Conservation (phyloP, 352 stramenopile species). For the Phytophthora niederhauseri region DNA sequence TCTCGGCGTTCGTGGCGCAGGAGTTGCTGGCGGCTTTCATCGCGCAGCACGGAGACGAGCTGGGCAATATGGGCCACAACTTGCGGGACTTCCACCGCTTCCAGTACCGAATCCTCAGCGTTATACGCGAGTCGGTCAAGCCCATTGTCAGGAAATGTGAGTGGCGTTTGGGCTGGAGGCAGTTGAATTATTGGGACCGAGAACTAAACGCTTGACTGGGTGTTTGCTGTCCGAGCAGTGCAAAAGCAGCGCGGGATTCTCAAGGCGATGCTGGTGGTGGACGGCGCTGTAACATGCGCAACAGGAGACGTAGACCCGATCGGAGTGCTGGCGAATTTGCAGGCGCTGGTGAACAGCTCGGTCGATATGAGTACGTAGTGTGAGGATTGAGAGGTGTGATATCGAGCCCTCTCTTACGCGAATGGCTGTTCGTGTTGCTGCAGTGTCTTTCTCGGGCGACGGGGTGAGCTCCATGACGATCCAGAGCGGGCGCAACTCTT, state of each 20-base stretch:
- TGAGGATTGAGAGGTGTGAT: too few relatives aligned
- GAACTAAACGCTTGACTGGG: constrained; percentile 11
- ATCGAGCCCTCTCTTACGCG: not conserved
- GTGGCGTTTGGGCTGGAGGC: constrained; percentile 14
- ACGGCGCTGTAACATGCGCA: constrained; percentile 79
- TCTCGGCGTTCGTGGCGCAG: constrained; percentile 88
- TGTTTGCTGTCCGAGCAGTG: constrained; percentile 45
- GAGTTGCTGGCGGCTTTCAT: constrained; percentile 90
- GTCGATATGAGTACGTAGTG: constrained; percentile 78
- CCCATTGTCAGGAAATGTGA: constrained; percentile 86
- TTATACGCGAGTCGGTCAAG: constrained; percentile 86
- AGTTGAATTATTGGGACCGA: not conserved
- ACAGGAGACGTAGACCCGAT: constrained; percentile 92
- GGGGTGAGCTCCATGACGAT: constrained; percentile 88
- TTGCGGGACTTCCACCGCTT: constrained; percentile 93
- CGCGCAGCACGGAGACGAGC: constrained; percentile 71
- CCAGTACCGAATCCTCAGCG: constrained; percentile 81
- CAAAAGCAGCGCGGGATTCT: constrained; percentile 89
- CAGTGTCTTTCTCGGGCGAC: constrained; percentile 86
- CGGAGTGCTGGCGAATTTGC: constrained; percentile 90
- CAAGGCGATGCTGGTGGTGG: constrained; percentile 90
- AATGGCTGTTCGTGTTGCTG: constrained; percentile 6
- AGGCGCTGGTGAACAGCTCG: constrained; percentile 85
- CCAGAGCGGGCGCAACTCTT: constrained; percentile 82
- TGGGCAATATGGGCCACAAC: constrained; percentile 89